These are phyloP conservation scores for Handroanthus guayacan DNA, from an alignment of 257 asterid genomes.

Conservation along the genomic window DNA sequence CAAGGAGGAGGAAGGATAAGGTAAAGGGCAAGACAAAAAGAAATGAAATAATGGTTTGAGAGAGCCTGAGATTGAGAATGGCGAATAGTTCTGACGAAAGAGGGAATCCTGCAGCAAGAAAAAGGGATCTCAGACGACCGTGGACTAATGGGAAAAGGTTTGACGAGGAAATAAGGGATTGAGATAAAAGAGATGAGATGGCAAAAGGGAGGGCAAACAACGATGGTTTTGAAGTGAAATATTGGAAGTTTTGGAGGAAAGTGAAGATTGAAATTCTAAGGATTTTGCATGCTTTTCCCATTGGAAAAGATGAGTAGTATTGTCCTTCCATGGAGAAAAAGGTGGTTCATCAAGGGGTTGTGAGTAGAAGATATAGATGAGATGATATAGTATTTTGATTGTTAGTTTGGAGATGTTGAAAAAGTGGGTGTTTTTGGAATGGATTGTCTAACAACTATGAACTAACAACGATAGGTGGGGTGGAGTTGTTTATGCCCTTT, in stretches of 20 bases:
- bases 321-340: slow-evolving; percentile 10
- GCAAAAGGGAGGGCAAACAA: slow-evolving; percentile 75
- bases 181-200: slow-evolving; percentile 60
- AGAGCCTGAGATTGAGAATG: slow-evolving; percentile 68
- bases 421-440: slow-evolving; percentile 43
- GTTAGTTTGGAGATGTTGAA: slow-evolving; percentile 40
- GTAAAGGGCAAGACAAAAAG: slow-evolving; percentile 64
- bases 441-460: slow-evolving; percentile 67
- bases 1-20: slow-evolving; percentile 69
- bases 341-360: slow-evolving; percentile 13
- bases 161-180: slow-evolving; percentile 53
- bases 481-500: slow-evolving; percentile 44
- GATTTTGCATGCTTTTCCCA: slow-evolving; percentile 54
- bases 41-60: slow-evolving; percentile 65
- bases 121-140: slow-evolving; percentile 53
- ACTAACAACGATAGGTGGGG: slow-evolving; percentile 41
- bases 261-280: slow-evolving; percentile 73
- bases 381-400: neutral
- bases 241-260: slow-evolving; percentile 66
- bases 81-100: slow-evolving; percentile 61
- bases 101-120: slow-evolving; percentile 80
- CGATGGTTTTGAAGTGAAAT: slow-evolving; percentile 65
- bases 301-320: slow-evolving; percentile 33
- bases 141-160: slow-evolving; percentile 51
- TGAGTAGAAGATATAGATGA: slow-evolving; percentile 24